Evolutionary conservation across 148 eudicot species (phyloP), one percentile per base, ranked within the genome.

Genomic region (Vaccinium myrtillus): DNA sequence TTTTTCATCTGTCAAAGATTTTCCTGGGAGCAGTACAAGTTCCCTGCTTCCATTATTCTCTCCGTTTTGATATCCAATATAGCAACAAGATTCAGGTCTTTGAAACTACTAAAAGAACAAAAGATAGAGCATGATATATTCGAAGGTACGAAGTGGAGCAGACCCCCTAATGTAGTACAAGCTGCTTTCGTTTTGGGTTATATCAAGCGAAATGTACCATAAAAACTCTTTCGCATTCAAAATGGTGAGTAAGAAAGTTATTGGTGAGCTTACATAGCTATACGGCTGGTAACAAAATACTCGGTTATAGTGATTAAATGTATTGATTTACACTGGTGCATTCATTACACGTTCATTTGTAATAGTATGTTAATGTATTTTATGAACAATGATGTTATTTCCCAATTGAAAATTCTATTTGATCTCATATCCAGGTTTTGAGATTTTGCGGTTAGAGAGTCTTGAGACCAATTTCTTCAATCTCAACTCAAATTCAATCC

Each of bases 51-150:
- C 32, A 14, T 15, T 55, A 53, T 65, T 32, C 81, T 25, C 19
- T 77, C 39, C 61, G 15, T 51, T 54, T 54, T 54, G 23, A 78
- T 27, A 78, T 78, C 36, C 18, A 30, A n/a, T 78, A 51, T 78
- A 25, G 59, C 25, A 25, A 53, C 43, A 4, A 51, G 61, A 53
- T 77, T 77, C 80, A 51, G 80, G 61, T 77, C 61, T 77, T 76
- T 43, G 5, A 49, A 49, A 21, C 14, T 14, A 49, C 27, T 14
- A 11, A 76, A 75, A 53, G 3, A 7, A 11, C 79, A 15, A 11
- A 50, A 0, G 32, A 32, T 32, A 32, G 46, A 77, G 49, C 78
- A 9, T 54, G 81, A 53, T 78, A 25, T 27, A 53, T 30, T 54
- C 65, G 1, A 51, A 78, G 81, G 43, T 49, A 48, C 46, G 63